phyloP scores from a whole-genome alignment of 345 rosid genomes.

The Gossypium sturtianum region DNA sequence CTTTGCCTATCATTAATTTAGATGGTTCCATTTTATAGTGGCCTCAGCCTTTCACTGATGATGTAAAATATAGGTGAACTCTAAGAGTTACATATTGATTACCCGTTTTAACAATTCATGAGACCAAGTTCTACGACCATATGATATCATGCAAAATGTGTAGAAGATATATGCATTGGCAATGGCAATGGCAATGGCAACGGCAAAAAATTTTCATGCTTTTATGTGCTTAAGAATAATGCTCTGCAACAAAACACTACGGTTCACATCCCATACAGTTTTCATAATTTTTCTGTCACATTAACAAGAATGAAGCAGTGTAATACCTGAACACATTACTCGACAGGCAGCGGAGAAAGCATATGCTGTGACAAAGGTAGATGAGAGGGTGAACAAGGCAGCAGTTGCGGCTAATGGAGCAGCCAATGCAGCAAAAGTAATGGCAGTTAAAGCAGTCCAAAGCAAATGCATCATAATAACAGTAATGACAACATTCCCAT shows the following conservation, averaged over 20 bases:
- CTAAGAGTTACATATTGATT: not conserved
- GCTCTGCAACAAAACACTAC: not conserved
- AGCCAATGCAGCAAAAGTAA: conserved; percentile 87
- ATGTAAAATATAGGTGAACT: not conserved
- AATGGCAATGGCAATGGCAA: not conserved
- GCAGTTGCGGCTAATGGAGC: conserved; percentile 82
- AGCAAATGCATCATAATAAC: conserved; percentile 50
- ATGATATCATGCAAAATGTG: not conserved
- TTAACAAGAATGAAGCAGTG: not conserved
- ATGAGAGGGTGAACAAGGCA: conserved; percentile 81
- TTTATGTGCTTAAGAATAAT: not conserved
- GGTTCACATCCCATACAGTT: not conserved
- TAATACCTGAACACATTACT: conserved; percentile 51
- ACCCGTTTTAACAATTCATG: not conserved
- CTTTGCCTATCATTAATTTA: not conserved
- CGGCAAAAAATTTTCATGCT: not conserved
- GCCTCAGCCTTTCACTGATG: not conserved
- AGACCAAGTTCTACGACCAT: not conserved
- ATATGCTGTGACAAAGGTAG: conserved; percentile 81
- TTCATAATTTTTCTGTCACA: not conserved
- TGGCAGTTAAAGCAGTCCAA: conserved; percentile 77
- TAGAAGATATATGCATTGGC: not conserved
- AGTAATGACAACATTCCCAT: conserved; percentile 40
- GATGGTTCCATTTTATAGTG: not conserved
- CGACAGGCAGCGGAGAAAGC: conserved; percentile 75